Percentiles rank a stretch among this genome's conserved stretches.
Evolutionary conservation across 2,329 filamentous ascomycete genomes (phyloP).

Genomic region (Calonectria hongkongensis): DNA sequence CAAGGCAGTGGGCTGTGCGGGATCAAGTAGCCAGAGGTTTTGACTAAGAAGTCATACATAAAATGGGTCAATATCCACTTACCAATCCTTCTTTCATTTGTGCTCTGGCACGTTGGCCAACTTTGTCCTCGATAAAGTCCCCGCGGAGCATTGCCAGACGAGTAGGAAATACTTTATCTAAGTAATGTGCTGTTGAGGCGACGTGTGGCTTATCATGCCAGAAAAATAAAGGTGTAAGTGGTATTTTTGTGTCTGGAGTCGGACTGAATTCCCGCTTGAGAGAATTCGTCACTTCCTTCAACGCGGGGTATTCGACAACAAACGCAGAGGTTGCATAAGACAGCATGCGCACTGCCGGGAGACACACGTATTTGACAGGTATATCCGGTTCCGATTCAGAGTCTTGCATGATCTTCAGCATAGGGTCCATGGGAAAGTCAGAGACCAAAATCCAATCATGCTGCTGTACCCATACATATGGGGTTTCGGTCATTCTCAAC

Average conservation of each 20-base stretch:
- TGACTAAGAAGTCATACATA: not conserved
- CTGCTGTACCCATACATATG: constrained; percentile 75
- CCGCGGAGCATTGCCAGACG: constrained; percentile 70
- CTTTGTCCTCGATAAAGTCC: constrained; percentile 74
- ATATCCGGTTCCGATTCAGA: constrained; percentile 54
- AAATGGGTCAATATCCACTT: not conserved
- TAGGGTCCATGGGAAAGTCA: constrained; percentile 64
- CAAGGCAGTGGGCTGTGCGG: not conserved
- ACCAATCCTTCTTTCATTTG: constrained; percentile 72
- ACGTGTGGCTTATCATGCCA: constrained; percentile 77
- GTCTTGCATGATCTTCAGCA: constrained; percentile 68
- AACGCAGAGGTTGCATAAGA: constrained; percentile 69
- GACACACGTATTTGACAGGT: constrained; percentile 72
- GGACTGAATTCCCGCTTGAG: constrained; percentile 65
- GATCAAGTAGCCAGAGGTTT: not conserved
- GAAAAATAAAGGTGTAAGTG: constrained; percentile 74
- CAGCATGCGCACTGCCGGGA: constrained; percentile 71
- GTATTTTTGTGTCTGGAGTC: constrained; percentile 53
- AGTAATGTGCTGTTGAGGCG: constrained; percentile 69
- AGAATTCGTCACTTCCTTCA: constrained; percentile 64
- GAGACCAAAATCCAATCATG: constrained; percentile 72
- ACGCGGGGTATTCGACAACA: constrained; percentile 63
- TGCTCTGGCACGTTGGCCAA: constrained; percentile 71
- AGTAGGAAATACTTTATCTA: constrained; percentile 69
- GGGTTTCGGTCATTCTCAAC: constrained; percentile 66